Evolutionary conservation across 345 rosid species (phyloP).

Genomic region (Cardiospermum halicacabum): DNA sequence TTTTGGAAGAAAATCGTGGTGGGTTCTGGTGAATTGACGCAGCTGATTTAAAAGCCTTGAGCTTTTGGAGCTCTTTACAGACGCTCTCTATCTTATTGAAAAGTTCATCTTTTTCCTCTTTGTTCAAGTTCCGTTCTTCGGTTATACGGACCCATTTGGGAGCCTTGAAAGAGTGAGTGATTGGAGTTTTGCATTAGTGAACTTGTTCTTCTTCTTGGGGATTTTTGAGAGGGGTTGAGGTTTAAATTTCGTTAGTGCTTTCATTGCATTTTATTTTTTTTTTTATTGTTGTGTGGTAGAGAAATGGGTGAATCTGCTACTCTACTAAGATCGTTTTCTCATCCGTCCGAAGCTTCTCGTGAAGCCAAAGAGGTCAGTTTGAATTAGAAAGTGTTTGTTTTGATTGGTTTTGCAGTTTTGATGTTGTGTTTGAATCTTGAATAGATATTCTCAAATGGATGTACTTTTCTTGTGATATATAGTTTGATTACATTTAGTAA

Average conservation of each 20-base stretch:
- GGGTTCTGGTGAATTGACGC: neutral
- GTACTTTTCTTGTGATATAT: neutral
- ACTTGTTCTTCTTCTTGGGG: conserved; percentile 3
- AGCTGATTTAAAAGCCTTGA: neutral
- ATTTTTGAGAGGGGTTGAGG: neutral
- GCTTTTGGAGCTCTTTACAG: conserved; percentile 1
- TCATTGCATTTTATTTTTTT: neutral
- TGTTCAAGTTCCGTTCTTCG: neutral
- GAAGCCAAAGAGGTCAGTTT: conserved; percentile 51
- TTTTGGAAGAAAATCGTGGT: neutral
- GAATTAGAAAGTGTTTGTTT: neutral
- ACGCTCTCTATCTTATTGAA: neutral
- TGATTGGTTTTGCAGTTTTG: neutral
- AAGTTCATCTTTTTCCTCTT: neutral
- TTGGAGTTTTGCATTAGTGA: neutral
- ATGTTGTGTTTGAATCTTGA: conserved; percentile 6
- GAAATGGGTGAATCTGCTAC: conserved; percentile 59
- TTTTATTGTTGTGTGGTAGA: neutral
- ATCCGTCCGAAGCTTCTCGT: conserved; percentile 56
- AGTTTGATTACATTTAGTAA: neutral
- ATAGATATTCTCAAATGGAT: neutral
- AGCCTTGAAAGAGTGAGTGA: neutral
- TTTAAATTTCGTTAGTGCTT: too few species aligned
- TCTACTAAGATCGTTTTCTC: conserved; percentile 79
- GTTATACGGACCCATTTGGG: conserved; percentile 2